Conservation (phyloP, 106 monocot species). For the Xerophyta viscosa region DNA sequence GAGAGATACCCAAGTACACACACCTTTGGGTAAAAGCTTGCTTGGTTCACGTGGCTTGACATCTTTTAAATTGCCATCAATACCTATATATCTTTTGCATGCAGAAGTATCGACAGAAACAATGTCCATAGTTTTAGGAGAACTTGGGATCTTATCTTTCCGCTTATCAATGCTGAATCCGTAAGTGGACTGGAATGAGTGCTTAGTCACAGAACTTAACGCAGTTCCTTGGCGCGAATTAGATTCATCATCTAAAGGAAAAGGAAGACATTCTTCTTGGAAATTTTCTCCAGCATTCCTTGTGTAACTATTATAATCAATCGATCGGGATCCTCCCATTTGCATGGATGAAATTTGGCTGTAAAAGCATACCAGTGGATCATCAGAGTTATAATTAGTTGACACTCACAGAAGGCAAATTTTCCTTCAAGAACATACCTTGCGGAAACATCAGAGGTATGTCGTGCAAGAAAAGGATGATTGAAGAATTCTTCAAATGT, state of each 20-base stretch:
- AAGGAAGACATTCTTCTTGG: conserved; percentile 83
- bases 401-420: not conserved
- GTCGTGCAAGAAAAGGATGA: conserved; percentile 67
- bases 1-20: too few species aligned
- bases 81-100: too few species aligned
- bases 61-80: conserved; percentile 28
- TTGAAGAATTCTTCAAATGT: conserved; percentile 94
- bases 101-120: conserved; percentile 29
- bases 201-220: conserved; percentile 9
- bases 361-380: conserved; percentile 11
- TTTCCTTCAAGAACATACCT: conserved; percentile 29
- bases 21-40: conserved; percentile 41
- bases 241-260: conserved; percentile 60
- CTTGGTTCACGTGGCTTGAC: conserved; percentile 1
- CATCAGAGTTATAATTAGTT: too few species aligned
- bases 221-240: conserved; percentile 21
- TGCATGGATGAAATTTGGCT: conserved; percentile 25
- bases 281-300: conserved; percentile 27
- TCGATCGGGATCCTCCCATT: too few species aligned
- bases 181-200: conserved; percentile 30
- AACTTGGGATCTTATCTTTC: conserved; percentile 29
- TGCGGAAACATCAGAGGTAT: conserved; percentile 20
- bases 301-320: conserved; percentile 17
- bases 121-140: conserved; percentile 26
- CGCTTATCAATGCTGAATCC: conserved; percentile 38